Base-by-base conservation (phyloP, 495 filamentous ascomycete genomes). In the Penicillium atrosanguineum region DNA sequence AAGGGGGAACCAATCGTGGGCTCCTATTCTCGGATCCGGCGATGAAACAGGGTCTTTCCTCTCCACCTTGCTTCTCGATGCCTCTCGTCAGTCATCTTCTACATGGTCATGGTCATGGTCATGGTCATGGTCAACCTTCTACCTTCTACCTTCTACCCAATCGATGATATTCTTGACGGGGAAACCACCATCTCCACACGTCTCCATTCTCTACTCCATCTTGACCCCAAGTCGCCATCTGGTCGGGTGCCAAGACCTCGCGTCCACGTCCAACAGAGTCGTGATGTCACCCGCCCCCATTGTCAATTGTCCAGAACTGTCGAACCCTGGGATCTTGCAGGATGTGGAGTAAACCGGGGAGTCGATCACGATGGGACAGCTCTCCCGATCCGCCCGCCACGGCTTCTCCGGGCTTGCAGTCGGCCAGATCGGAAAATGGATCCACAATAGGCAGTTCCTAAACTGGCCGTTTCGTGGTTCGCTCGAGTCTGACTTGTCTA, bases 11-110 rank as follows among this genome's bases (percentile, higher is more conserved):
- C 31, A 34, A 34, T 34, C 11, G 12, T 15, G 9, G 1, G 28
- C 31, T 8, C 31, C 44, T 48, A 52, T 59, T 55, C 48, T 50
- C 34, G 45, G 47, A 41, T 44, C 47, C 50, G 16, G 46, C 41
- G 46, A 53, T 60, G 55, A 61, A 59, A 62, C 59, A 52, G 25
- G 34, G 42, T 14, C 45, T 40, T 58, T 50, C 45, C 39, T 34
- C 50, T 48, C 41, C 47, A 38, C 37, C 25, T 25, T 0, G 7
- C 3, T 14, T 23, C 20, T 31, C 6, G 25, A 31, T 36, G 28
- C 20, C 4, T 41, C 23, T 23, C 23, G 23, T 23, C 23, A 23
- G 5, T n/a, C n/a, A n/a, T n/a, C n/a, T n/a, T n/a, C n/a, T n/a
- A n/a, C n/a, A n/a, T n/a, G n/a, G n/a, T n/a, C n/a, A n/a, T n/a